Evolutionary conservation across 2,329 filamentous ascomycete genomes (phyloP).

Genomic region (Bipolaris bicolor): DNA sequence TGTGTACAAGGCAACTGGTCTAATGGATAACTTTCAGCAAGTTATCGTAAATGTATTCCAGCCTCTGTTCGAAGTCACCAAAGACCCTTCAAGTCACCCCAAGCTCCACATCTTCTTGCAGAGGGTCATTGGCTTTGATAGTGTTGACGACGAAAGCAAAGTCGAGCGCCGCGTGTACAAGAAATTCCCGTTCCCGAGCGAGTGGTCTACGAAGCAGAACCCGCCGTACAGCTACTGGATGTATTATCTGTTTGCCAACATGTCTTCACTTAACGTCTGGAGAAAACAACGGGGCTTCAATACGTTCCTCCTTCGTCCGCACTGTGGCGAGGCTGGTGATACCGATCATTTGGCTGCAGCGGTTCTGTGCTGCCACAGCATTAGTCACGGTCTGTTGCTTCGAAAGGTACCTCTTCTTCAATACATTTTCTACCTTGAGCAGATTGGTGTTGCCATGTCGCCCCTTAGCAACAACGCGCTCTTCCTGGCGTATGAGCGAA

Average conservation of each 20-base stretch:
- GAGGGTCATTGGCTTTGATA: conserved; percentile 94
- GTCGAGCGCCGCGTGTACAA: conserved; percentile 90
- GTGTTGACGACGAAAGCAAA: conserved; percentile 98
- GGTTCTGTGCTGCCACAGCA: conserved; percentile 91
- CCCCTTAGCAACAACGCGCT: conserved; percentile 96
- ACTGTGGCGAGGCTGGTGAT: conserved; percentile 96
- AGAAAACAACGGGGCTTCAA: conserved; percentile 92
- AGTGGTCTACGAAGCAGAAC: conserved; percentile 92
- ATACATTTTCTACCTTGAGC: conserved; percentile 97
- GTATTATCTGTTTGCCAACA: conserved; percentile 95
- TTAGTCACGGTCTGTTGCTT: conserved; percentile 90
- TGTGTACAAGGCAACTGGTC: conserved; percentile 86
- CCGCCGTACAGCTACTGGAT: conserved; percentile 99
- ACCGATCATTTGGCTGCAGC: conserved; percentile 94
- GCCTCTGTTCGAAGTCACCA: conserved; percentile 92
- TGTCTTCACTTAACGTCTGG: conserved; percentile 89
- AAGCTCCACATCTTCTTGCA: conserved; percentile 96
- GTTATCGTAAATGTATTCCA: conserved; percentile 91
- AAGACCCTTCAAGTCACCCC: conserved; percentile 82
- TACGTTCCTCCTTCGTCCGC: conserved; percentile 88
- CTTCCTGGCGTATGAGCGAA: conserved; percentile 95
- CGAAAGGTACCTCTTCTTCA: conserved; percentile 94
- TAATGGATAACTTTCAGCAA: conserved; percentile 90
- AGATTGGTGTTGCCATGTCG: conserved; percentile 99
- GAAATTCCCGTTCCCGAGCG: conserved; percentile 89